Evolutionary conservation across 257 asterid genomes (phyloP).

Genomic region (Petrea volubilis): DNA sequence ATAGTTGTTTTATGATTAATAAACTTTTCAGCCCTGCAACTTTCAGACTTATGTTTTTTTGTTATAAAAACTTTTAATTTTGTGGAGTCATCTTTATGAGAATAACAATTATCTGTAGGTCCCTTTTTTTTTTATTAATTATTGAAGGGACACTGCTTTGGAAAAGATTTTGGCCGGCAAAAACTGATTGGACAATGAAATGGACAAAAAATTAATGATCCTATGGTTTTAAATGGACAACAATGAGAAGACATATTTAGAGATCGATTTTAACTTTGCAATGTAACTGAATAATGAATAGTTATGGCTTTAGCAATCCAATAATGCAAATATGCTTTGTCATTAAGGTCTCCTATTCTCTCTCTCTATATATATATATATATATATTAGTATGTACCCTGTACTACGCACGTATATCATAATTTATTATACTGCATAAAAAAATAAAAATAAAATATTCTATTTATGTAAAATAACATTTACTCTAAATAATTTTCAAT

Average conservation of each 20-base stretch:
- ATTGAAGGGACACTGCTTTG: conserved; percentile 14
- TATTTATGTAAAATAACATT: too few relatives aligned
- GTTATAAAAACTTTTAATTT: not conserved
- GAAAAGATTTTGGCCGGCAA: conserved; percentile 18
- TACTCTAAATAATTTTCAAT: too few relatives aligned
- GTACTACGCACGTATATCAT: too few relatives aligned
- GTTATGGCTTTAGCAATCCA: not conserved
- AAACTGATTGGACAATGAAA: not conserved
- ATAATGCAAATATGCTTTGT: not conserved
- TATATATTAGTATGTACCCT: too few relatives aligned
- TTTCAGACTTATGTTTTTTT: not conserved
- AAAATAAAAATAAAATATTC: too few relatives aligned
- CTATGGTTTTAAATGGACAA: not conserved
- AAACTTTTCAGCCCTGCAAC: not conserved
- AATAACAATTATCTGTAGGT: not conserved
- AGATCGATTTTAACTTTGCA: not conserved
- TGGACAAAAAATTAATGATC: not conserved
- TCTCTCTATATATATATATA: too few relatives aligned
- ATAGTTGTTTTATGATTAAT: too few relatives aligned
- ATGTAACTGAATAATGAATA: not conserved
- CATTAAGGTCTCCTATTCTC: too few relatives aligned
- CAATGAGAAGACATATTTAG: not conserved
- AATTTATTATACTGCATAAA: too few relatives aligned
- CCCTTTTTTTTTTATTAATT: conserved; percentile 1
- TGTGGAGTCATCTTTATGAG: not conserved